phyloP scores from a whole-genome alignment of 371 early-diverging fungal species.

The Phascolomyces articulosus region DNA sequence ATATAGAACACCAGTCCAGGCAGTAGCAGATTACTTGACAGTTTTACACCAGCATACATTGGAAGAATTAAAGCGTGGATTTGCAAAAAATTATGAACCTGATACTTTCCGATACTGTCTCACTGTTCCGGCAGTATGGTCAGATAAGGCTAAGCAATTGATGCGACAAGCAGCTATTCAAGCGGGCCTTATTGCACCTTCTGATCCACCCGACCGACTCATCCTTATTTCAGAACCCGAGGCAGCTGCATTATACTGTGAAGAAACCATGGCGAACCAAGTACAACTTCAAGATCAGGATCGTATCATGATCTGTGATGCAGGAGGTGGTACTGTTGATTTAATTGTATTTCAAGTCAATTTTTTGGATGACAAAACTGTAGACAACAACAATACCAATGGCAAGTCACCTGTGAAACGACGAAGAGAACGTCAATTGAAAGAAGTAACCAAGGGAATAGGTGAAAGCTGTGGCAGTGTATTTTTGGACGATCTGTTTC shows the following conservation, averaged over 20 bases:
- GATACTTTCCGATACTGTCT: no score
- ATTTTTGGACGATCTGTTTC: slow-evolving; percentile 54
- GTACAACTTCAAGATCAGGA: slow-evolving; percentile 53
- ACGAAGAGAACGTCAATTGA: no score
- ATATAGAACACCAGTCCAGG: slow-evolving; percentile 29
- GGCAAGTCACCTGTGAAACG: no score
- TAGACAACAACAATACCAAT: neutral
- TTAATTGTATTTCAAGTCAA: no score
- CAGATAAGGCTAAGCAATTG: no score
- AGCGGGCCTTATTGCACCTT: no score
- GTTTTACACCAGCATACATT: slow-evolving; percentile 45
- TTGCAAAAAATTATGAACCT: slow-evolving; percentile 44
- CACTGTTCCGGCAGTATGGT: no score
- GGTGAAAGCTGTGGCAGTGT: slow-evolving; percentile 59
- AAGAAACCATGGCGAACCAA: slow-evolving; percentile 59
- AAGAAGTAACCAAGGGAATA: slow-evolving; percentile 47
- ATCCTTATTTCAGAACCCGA: no score
- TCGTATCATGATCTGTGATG: slow-evolving; percentile 64
- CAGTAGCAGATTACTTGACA: no score
- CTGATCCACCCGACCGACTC: no score
- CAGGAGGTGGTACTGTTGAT: slow-evolving; percentile 68
- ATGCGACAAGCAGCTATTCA: no score
- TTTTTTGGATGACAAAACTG: slow-evolving; percentile 31
- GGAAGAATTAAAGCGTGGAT: slow-evolving; percentile 41
- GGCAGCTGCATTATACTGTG: no score